Base-by-base conservation (phyloP, 495 filamentous ascomycete genomes). In the Physcia stellaris region DNA sequence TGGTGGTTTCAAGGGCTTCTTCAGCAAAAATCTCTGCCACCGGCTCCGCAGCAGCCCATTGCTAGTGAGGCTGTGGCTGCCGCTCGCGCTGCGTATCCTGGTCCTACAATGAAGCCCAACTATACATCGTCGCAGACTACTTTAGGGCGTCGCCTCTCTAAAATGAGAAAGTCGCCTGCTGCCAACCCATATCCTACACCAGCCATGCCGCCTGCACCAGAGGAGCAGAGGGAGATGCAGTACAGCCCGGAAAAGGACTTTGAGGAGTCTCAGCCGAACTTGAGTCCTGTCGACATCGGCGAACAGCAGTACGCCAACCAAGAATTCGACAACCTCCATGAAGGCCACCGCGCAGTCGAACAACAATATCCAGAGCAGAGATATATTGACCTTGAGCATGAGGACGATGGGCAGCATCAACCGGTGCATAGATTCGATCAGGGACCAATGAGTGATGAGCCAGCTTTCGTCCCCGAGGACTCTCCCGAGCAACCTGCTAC, bases 371-470 rank as follows among this genome's bases (percentile, higher is more conserved):
- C n/a, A n/a, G n/a, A n/a, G n/a, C n/a, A n/a, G n/a, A n/a, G n/a
- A n/a, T n/a, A n/a, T n/a, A n/a, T n/a, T n/a, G n/a, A n/a, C n/a
- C n/a, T n/a, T n/a, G n/a, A n/a, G n/a, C n/a, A n/a, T n/a, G n/a
- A n/a, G n/a, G n/a, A n/a, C n/a, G n/a, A n/a, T n/a, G n/a, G n/a
- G n/a, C n/a, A n/a, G n/a, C n/a, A n/a, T n/a, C n/a, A n/a, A n/a
- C n/a, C n/a, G n/a, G n/a, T n/a, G n/a, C n/a, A n/a, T n/a, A n/a
- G n/a, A n/a, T 96, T 96, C 53, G 78, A 87, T 53, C 87, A 95
- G 61, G 90, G 90, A 10, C 90, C 90, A 3, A 63, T 96, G 26
- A 51, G 70, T 18, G 88, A 98, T 26, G 76, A 86, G 51, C 90
- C 90, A 18, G 84, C 85, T 2, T 94, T 88, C 51, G 62, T 80